phyloP scores from a whole-genome alignment of 2,329 filamentous ascomycete genomes.

The Cordyceps cicadae region DNA sequence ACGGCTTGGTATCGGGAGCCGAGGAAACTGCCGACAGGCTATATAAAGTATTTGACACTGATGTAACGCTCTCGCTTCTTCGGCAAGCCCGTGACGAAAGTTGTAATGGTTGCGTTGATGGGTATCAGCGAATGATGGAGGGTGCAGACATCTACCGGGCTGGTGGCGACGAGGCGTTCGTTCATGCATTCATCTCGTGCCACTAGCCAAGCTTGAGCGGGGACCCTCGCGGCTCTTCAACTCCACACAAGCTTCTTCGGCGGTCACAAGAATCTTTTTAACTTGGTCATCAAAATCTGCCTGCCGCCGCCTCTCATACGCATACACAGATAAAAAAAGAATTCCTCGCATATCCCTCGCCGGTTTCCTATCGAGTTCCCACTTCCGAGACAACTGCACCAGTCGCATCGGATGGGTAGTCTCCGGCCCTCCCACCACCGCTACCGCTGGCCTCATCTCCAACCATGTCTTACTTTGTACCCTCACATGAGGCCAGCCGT shows the following conservation, averaged over 20 bases:
- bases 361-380: neutral
- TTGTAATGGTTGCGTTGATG: conserved; percentile 1
- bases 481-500: neutral
- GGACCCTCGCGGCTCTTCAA: neutral
- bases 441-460: conserved; percentile 3
- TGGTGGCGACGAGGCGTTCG: neutral
- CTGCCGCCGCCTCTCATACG: neutral
- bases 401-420: neutral
- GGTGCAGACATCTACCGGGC: neutral
- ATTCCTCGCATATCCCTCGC: neutral
- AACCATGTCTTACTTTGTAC: conserved; percentile 1
- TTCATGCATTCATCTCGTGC: neutral
- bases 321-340: too few relatives aligned
- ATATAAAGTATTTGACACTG: neutral
- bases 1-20: neutral
- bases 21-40: neutral
- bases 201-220: conserved; percentile 1
- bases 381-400: neutral
- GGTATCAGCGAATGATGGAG: neutral
- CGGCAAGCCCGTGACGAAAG: neutral
- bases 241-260: neutral
- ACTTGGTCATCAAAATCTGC: neutral
- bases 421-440: neutral
- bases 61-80: neutral
- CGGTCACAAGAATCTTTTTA: neutral